Conservation (phyloP, 208 protist species). For the Leptomonas seymouri region DNA sequence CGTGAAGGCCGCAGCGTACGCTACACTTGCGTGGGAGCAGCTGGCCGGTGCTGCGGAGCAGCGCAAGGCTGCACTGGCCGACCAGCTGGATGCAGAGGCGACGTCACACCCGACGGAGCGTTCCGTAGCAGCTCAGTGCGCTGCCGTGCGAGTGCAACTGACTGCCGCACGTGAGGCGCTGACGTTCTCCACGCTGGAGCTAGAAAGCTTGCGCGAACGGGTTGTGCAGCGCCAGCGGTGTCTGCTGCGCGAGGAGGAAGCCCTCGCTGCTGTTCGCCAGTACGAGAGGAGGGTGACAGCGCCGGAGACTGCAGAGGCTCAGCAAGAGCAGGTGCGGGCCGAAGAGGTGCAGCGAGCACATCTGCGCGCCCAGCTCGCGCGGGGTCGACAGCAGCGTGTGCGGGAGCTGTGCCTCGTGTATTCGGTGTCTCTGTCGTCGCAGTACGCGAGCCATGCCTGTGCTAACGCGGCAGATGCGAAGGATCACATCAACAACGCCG, state of each 20-base stretch:
- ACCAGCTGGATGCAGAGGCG: slow-evolving; percentile 27
- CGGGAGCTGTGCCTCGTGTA: slow-evolving; percentile 41
- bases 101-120: slow-evolving; percentile 4
- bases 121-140: slow-evolving; percentile 29
- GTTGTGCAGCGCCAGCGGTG: slow-evolving; percentile 32
- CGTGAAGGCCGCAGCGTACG: slow-evolving; percentile 38
- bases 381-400: slow-evolving; percentile 20
- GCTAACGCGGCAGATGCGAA: slow-evolving; percentile 29
- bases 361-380: slow-evolving; percentile 43
- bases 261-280: slow-evolving; percentile 26
- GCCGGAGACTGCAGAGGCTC: neutral
- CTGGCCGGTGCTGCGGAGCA: slow-evolving; percentile 26
- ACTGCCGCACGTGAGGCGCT: slow-evolving; percentile 37
- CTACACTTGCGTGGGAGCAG: slow-evolving; percentile 49
- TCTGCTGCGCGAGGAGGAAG: slow-evolving; percentile 32
- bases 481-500: slow-evolving; percentile 33
- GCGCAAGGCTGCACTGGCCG: slow-evolving; percentile 26
- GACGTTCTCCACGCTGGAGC: slow-evolving; percentile 31
- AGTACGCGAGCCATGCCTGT: slow-evolving; percentile 28
- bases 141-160: slow-evolving; percentile 40
- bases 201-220: slow-evolving; percentile 38
- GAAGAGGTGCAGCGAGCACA: slow-evolving; percentile 39
- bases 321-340: slow-evolving; percentile 4
- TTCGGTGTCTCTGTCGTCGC: slow-evolving; percentile 32
- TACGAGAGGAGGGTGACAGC: slow-evolving; percentile 1